Percentiles rank a stretch among this genome's conserved stretches.
phyloP scores from a whole-genome alignment of 495 filamentous ascomycete genomes.

The Neurospora sp. region DNA sequence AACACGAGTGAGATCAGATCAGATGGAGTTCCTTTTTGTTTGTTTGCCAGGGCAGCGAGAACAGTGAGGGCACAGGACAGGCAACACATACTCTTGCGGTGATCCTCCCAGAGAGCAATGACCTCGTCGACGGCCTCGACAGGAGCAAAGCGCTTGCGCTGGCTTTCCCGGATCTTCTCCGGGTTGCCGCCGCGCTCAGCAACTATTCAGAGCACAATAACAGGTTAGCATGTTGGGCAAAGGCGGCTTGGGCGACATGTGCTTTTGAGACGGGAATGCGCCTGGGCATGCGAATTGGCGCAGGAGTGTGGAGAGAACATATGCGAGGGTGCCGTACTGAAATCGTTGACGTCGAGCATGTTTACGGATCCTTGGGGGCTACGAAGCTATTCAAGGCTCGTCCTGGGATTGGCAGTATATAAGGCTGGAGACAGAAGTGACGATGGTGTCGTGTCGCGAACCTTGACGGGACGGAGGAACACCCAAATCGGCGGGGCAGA shows the following conservation, averaged over 20 bases:
- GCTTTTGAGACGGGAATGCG: background rate
- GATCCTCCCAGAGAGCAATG: conserved; percentile 77
- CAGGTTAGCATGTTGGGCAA: conserved; percentile 50
- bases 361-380: conserved; percentile 1
- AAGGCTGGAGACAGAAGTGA: background rate
- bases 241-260: background rate
- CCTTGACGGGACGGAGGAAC: conserved; percentile 3
- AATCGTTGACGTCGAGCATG: conserved; percentile 33
- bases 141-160: conserved; percentile 67
- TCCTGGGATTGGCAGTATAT: conserved; percentile 1
- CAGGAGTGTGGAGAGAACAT: background rate
- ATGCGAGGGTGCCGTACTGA: conserved; percentile 18
- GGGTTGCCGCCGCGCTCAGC: conserved; percentile 81
- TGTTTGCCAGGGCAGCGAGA: background rate
- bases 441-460: background rate
- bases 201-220: conserved; percentile 53
- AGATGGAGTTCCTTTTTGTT: background rate
- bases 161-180: conserved; percentile 79
- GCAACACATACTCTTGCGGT: conserved; percentile 56
- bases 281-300: background rate
- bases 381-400: background rate
- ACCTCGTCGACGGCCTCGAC: conserved; percentile 85
- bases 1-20: background rate
- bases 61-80: background rate
- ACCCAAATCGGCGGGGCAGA: conserved; percentile 23